Evolutionary conservation across 192 early-diverging fungal species (phyloP).

Genomic region (Entomortierella chlamydospora): DNA sequence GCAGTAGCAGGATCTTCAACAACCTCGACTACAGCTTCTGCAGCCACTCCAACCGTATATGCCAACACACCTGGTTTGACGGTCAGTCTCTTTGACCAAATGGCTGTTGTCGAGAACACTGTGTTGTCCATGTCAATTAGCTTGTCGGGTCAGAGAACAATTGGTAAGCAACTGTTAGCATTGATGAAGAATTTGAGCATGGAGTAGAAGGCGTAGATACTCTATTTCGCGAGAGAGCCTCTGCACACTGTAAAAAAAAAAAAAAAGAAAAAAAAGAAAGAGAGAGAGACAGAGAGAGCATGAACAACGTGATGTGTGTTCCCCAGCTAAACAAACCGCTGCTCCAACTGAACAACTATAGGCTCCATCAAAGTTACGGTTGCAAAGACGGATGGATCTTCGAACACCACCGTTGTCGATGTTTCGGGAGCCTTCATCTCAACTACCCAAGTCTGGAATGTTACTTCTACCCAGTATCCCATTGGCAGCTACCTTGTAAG

Average conservation of each 20-base stretch:
- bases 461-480: slow-evolving; percentile 15
- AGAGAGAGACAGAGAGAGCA: background rate
- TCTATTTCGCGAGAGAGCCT: too few species aligned
- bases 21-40: background rate
- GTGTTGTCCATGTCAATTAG: slow-evolving; percentile 25
- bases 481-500: slow-evolving; percentile 32
- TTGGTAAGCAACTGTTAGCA: slow-evolving; percentile 34
- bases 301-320: background rate
- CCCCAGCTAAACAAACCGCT: too few species aligned
- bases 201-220: background rate
- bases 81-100: slow-evolving; percentile 15
- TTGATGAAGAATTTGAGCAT: too few species aligned
- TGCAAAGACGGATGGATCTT: slow-evolving; percentile 31
- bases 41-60: slow-evolving; percentile 9
- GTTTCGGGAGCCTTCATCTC: background rate
- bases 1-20: too few species aligned
- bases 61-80: slow-evolving; percentile 35
- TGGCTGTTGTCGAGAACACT: slow-evolving; percentile 14
- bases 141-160: background rate
- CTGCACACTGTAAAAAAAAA: too few species aligned
- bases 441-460: slow-evolving; percentile 15
- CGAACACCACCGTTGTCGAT: slow-evolving; percentile 29
- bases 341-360: background rate
- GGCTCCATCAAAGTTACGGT: slow-evolving; percentile 31
- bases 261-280: background rate